A percentile compares a stretch with the other conserved stretches of the same genome.
Evolutionary conservation across 148 eudicot genomes (phyloP).

Genomic region (Rhododendron griersonianum): DNA sequence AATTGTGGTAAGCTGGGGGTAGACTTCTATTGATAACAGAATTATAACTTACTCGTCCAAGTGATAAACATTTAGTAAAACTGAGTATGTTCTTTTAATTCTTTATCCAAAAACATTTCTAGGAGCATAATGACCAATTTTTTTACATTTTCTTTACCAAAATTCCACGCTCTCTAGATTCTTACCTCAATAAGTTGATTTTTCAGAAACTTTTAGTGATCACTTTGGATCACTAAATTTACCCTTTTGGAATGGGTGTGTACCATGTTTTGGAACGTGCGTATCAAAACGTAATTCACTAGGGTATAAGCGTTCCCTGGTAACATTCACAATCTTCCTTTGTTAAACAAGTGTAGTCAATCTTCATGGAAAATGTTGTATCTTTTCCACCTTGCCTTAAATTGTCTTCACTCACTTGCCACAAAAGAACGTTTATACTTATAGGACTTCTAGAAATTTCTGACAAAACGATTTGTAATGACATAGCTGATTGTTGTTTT

Average conservation of each 20-base stretch:
- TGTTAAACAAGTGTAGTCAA: neutral
- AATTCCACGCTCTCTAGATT: neutral
- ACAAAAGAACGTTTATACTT: neutral
- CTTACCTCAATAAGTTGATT: neutral
- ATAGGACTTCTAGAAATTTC: neutral
- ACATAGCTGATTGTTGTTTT: conserved; percentile 16
- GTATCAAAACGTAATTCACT: neutral
- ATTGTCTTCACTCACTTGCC: neutral
- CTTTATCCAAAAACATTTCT: neutral
- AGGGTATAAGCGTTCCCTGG: neutral
- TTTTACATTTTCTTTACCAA: neutral
- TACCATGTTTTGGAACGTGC: neutral
- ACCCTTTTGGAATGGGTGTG: neutral
- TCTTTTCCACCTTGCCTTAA: neutral
- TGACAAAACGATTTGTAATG: neutral
- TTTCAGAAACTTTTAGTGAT: neutral
- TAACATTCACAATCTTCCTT: neutral
- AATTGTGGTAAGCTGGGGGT: neutral
- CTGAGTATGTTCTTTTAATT: too few species aligned
- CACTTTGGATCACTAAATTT: neutral
- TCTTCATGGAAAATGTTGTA: neutral
- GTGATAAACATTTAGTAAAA: neutral
- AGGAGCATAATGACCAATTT: neutral
- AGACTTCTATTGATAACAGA: neutral
- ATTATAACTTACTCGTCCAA: neutral